Conservation (phyloP, 345 rosid genomes). For the Lepidium didymum region DNA sequence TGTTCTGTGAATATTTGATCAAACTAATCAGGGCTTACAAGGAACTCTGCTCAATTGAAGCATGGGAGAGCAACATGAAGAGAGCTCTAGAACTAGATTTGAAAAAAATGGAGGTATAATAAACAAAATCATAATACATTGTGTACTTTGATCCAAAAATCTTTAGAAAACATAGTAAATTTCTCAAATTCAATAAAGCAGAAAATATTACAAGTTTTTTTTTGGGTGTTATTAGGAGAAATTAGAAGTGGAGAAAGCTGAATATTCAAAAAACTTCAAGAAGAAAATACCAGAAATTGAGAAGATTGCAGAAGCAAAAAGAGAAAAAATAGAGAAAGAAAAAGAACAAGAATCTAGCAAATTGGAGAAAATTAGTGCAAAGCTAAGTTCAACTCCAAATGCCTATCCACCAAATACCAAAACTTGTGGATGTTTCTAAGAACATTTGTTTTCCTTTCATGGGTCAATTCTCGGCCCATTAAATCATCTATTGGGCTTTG, state of each 20-base stretch:
- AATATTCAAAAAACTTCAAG: slow-evolving; percentile 43
- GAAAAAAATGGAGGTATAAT: slow-evolving; percentile 52
- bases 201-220: neutral
- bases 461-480: neutral
- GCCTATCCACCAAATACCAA: slow-evolving; percentile 24
- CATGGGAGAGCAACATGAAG: slow-evolving; percentile 63
- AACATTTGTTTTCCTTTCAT: neutral
- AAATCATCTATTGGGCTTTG: neutral
- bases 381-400: slow-evolving; percentile 33
- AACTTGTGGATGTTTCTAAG: slow-evolving; percentile 12
- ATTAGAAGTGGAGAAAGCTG: slow-evolving; percentile 51
- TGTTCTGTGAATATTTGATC: neutral
- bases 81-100: slow-evolving; percentile 46
- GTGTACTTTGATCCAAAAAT: no score
- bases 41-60: slow-evolving; percentile 40
- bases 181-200: neutral
- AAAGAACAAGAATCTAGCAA: slow-evolving; percentile 37
- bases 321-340: slow-evolving; percentile 47
- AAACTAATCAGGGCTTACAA: slow-evolving; percentile 45
- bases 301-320: slow-evolving; percentile 58
- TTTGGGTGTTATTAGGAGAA: slow-evolving; percentile 39
- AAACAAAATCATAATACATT: neutral
- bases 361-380: slow-evolving; percentile 42
- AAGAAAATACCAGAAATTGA: slow-evolving; percentile 53
- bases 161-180: neutral